Base-by-base conservation (phyloP, 805 yeast genomes). In the Tetrapisispora arboricola region DNA sequence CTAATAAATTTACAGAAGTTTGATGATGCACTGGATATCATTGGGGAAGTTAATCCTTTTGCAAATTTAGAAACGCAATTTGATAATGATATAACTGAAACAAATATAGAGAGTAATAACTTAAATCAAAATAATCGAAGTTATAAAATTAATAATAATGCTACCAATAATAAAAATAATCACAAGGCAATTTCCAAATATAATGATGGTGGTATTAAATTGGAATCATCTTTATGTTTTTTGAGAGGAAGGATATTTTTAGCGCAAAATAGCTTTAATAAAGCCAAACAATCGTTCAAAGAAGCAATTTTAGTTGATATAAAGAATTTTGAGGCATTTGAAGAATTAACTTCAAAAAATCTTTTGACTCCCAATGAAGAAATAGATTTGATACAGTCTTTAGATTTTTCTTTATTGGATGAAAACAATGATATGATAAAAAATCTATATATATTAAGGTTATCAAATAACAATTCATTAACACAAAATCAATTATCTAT, bases 301-400 rank as follows among this genome's bases (percentile, higher is more conserved):
- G 95, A 86, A 54, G 96, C 97, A 1, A 78, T 88, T 0, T 50
- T 75, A 49, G 85, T 84, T 2, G 97, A 90, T 60, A 87, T 84
- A 7, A 85, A 87, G 58, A 92, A 96, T 61, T 90, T 69, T 58
- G 98, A 90, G 50, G 96, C 97, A 0, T 86, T 86, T 57, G 76
- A 84, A 51, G 87, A 83, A 55, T 70, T 90, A 38, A 72, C 84
- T 1, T 64, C 72, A 32, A 81, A 82, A 49, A 80, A 80, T 53
- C 70, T 86, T 51, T 64, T 90, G 62, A 74, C 92, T 0, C 95
- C 96, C 0, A 61, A 67, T 15, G 96, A 90, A 54, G 94, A 87
- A 61, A 84, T 94, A 92, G 85, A 80, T 28, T 71, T 92, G 28
- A 58, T 87, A 9, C 65, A 72, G 10, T 58, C 71, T 22, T 85